phyloP scores from a whole-genome alignment of 306 rosid species.

The Cicer cuneatum region DNA sequence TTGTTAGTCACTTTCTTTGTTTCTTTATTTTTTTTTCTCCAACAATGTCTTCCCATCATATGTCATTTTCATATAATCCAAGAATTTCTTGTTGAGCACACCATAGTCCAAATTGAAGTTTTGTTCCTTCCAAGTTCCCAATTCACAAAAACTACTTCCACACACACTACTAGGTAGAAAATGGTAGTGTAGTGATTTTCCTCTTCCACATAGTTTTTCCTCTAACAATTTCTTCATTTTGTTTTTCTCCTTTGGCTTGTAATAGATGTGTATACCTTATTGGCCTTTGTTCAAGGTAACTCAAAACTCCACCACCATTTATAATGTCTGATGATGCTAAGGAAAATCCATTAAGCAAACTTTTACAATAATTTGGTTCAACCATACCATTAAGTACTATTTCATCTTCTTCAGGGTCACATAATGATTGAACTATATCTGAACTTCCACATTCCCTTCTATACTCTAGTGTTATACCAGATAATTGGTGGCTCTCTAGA shows the following conservation, averaged over 20 bases:
- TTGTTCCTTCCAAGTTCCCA: constrained; percentile 31
- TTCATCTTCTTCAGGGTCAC: constrained; percentile 80
- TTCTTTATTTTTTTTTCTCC: not conserved
- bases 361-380: constrained; percentile 52
- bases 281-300: constrained; percentile 56
- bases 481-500: constrained; percentile 73
- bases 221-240: constrained; percentile 82
- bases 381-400: constrained; percentile 48
- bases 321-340: constrained; percentile 68
- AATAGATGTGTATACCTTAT: constrained; percentile 78
- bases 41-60: not conserved
- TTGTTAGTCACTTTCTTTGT: not conserved
- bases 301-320: constrained; percentile 66
- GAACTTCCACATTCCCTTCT: constrained; percentile 87
- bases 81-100: constrained; percentile 38
- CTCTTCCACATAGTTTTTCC: constrained; percentile 86
- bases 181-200: constrained; percentile 53
- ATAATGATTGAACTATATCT: constrained; percentile 77
- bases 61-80: constrained; percentile 26
- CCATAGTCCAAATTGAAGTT: constrained; percentile 15
- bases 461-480: constrained; percentile 70
- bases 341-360: constrained; percentile 63
- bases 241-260: constrained; percentile 59
- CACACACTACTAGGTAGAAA: constrained; percentile 52
- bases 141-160: constrained; percentile 16